Percentiles rank a stretch among this genome's conserved stretches.
These are phyloP conservation scores for Globisporangium perplexum DNA, from an alignment of 352 stramenopile genomes.

Conservation along the genomic window DNA sequence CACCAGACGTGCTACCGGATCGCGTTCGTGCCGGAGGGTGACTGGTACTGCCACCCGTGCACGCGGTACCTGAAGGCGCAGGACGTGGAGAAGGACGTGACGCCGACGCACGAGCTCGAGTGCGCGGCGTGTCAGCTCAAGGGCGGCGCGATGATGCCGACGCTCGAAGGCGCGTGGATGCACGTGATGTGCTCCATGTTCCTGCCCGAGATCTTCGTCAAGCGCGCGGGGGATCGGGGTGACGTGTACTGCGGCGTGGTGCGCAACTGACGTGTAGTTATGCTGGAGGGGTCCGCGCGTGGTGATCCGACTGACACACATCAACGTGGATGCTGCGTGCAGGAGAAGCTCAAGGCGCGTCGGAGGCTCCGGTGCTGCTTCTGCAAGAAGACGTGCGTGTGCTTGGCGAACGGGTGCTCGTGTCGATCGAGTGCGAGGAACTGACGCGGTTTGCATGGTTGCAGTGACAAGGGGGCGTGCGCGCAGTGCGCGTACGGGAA, in stretches of 20 bases:
- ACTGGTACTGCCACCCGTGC: slow-evolving; percentile 79
- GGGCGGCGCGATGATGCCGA: slow-evolving; percentile 49
- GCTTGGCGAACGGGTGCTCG: not conserved
- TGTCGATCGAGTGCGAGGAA: not conserved
- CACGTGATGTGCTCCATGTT: slow-evolving; percentile 79
- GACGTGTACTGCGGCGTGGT: slow-evolving; percentile 57
- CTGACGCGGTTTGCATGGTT: slow-evolving; percentile 7
- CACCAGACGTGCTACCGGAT: slow-evolving; percentile 83
- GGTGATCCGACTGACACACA: not conserved
- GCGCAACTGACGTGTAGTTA: slow-evolving; percentile 2
- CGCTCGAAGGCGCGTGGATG: slow-evolving; percentile 47
- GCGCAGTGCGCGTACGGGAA: slow-evolving; percentile 65
- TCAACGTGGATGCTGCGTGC: not conserved
- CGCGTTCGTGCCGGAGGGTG: slow-evolving; percentile 49
- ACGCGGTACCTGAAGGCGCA: slow-evolving; percentile 34
- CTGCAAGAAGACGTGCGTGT: slow-evolving; percentile 52
- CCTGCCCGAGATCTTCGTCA: slow-evolving; percentile 64
- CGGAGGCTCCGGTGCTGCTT: slow-evolving; percentile 66
- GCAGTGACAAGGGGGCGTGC: slow-evolving; percentile 61
- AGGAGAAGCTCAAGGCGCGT: slow-evolving; percentile 46
- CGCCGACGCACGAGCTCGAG: slow-evolving; percentile 45
- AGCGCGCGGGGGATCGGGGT: slow-evolving; percentile 25
- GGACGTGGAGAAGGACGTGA: slow-evolving; percentile 35
- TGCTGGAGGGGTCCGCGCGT: not conserved
- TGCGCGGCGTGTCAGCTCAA: slow-evolving; percentile 51